Conservation (phyloP, 768 basidiomycete species). For the Rhodosporidiobolus odoratus region DNA sequence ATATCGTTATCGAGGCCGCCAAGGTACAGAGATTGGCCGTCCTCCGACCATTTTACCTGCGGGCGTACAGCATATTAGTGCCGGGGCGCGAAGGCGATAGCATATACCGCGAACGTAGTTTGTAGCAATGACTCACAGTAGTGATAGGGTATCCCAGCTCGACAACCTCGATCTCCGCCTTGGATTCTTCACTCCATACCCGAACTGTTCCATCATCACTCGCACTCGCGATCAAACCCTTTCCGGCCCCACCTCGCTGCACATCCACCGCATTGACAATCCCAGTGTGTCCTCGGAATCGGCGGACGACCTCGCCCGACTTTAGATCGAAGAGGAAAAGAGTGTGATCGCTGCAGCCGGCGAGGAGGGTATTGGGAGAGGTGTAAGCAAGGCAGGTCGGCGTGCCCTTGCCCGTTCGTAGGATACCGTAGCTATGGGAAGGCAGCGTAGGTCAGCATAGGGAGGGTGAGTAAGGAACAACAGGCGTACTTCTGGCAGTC, state of each 20-base stretch:
- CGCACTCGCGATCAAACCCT: slow-evolving; percentile 79
- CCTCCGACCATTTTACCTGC: slow-evolving; percentile 64
- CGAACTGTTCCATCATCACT: slow-evolving; percentile 88
- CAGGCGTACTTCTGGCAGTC: slow-evolving; percentile 35
- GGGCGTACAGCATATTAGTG: no score
- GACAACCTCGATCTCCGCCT: slow-evolving; percentile 75
- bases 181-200: slow-evolving; percentile 76
- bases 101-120: slow-evolving; percentile 44
- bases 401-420: slow-evolving; percentile 80
- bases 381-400: slow-evolving; percentile 68
- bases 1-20: slow-evolving; percentile 94
- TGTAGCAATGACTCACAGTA: slow-evolving; percentile 54
- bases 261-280: slow-evolving; percentile 80
- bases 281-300: slow-evolving; percentile 81
- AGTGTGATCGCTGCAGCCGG: slow-evolving; percentile 83
- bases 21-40: slow-evolving; percentile 82
- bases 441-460: background rate
- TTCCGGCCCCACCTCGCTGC: slow-evolving; percentile 60
- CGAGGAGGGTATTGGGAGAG: slow-evolving; percentile 59
- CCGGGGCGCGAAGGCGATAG: slow-evolving; percentile 45
- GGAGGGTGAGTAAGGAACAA: background rate
- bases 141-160: slow-evolving; percentile 79
- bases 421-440: slow-evolving; percentile 80
- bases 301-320: slow-evolving; percentile 72
- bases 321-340: slow-evolving; percentile 70